Evolutionary conservation across 2,329 filamentous ascomycete species (phyloP).

Genomic region (Ilyonectria robusta): DNA sequence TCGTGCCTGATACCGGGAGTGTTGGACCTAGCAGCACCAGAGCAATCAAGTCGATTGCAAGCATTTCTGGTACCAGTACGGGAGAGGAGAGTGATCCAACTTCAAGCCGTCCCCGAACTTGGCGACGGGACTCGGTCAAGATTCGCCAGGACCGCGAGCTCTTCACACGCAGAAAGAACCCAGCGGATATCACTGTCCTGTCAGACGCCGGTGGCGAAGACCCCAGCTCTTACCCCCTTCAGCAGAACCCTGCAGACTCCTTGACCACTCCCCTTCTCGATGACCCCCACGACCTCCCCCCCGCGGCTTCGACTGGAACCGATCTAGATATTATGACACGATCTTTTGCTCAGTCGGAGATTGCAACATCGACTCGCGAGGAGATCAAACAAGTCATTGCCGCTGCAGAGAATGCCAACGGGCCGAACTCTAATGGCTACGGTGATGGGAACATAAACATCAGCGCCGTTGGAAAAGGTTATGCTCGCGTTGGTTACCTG

Average conservation of each 20-base stretch:
- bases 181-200: slow-evolving; percentile 73
- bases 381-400: slow-evolving; percentile 82
- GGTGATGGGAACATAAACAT: slow-evolving; percentile 64
- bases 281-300: slow-evolving; percentile 76
- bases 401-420: slow-evolving; percentile 77
- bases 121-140: slow-evolving; percentile 85
- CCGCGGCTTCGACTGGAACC: slow-evolving; percentile 73
- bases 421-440: slow-evolving; percentile 69
- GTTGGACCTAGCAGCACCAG: slow-evolving; percentile 88
- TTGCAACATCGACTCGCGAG: slow-evolving; percentile 80
- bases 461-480: slow-evolving; percentile 80
- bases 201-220: slow-evolving; percentile 70
- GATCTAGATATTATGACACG: slow-evolving; percentile 87
- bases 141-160: slow-evolving; percentile 91
- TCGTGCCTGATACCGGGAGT: slow-evolving; percentile 70
- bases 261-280: slow-evolving; percentile 75
- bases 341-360: slow-evolving; percentile 83
- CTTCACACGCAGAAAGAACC: slow-evolving; percentile 82
- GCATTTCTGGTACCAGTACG: slow-evolving; percentile 81
- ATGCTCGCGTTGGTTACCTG: slow-evolving; percentile 82
- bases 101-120: slow-evolving; percentile 76
- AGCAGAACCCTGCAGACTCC: slow-evolving; percentile 58
- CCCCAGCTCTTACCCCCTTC: slow-evolving; percentile 65
- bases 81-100: slow-evolving; percentile 78
- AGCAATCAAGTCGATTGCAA: slow-evolving; percentile 91